Conservation (phyloP, 2,329 filamentous ascomycete species). For the Westerdykella aurantiaca region DNA sequence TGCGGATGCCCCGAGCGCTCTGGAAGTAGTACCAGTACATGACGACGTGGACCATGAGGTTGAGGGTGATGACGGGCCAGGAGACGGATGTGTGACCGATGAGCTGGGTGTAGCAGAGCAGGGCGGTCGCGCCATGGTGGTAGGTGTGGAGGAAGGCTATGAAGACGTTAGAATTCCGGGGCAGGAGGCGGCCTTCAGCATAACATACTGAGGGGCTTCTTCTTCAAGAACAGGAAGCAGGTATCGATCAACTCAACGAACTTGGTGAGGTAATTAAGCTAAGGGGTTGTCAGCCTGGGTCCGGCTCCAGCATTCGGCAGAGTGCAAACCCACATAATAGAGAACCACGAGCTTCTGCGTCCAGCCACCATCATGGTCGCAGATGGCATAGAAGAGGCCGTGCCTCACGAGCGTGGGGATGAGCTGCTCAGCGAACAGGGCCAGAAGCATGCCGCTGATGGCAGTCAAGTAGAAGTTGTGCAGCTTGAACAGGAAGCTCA, state of each 20-base stretch:
- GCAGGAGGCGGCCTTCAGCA: not conserved
- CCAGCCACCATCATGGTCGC: constrained; percentile 77
- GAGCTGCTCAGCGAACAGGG: constrained; percentile 85
- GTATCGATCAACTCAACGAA: constrained; percentile 95
- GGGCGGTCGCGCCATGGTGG: constrained; percentile 93
- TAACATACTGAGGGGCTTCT: constrained; percentile 82
- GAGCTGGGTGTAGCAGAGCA: constrained; percentile 96
- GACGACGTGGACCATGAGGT: constrained; percentile 90
- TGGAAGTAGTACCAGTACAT: constrained; percentile 99
- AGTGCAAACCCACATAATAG: constrained; percentile 73
- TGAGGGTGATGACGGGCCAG: constrained; percentile 90
- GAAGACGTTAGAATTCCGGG: constrained; percentile 36
- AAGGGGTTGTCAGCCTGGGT: constrained; percentile 34
- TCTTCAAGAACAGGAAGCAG: constrained; percentile 96
- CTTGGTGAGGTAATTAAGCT: constrained; percentile 98
- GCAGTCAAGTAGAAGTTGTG: constrained; percentile 93
- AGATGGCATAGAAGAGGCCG: constrained; percentile 87
- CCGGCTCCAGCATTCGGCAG: not conserved
- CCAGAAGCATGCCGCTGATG: constrained; percentile 74
- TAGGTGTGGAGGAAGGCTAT: constrained; percentile 93
- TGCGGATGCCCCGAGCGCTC: constrained; percentile 86
- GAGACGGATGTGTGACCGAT: constrained; percentile 89
- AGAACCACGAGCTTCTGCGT: constrained; percentile 87
- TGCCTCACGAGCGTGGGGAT: constrained; percentile 73
- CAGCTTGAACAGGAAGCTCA: constrained; percentile 84